A percentile compares a stretch with the other conserved stretches of the same genome.
phyloP scores from a whole-genome alignment of 2,329 filamentous ascomycete genomes.

The Onygena corvina region DNA sequence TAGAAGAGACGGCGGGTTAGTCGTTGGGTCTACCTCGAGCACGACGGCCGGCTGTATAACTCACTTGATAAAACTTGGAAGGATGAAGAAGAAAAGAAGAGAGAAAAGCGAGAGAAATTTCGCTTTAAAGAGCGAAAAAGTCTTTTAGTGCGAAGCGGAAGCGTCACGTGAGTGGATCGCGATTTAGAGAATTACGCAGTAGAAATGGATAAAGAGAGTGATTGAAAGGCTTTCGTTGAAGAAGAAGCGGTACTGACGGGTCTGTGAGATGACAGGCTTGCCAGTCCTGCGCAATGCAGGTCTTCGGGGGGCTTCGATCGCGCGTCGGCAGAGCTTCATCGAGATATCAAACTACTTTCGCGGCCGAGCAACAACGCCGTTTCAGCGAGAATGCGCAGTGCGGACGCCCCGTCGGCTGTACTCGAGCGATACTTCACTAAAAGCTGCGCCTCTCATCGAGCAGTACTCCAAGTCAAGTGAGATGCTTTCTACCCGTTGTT shows the following conservation, averaged over 20 bases:
- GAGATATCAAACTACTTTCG: slow-evolving; percentile 30
- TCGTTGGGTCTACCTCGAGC: slow-evolving; percentile 22
- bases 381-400: slow-evolving; percentile 7
- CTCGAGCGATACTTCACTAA: slow-evolving; percentile 10
- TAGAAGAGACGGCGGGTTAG: slow-evolving; percentile 33
- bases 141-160: background rate
- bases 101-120: slow-evolving; percentile 21
- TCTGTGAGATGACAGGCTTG: background rate
- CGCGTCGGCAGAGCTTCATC: slow-evolving; percentile 26
- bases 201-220: background rate
- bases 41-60: slow-evolving; percentile 30
- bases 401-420: slow-evolving; percentile 7
- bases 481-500: slow-evolving; percentile 16
- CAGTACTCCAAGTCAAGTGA: slow-evolving; percentile 25
- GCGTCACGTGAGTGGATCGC: background rate
- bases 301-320: slow-evolving; percentile 14
- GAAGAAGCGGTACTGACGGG: background rate
- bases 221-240: slow-evolving; percentile 16
- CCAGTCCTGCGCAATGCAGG: background rate
- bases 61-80: slow-evolving; percentile 99
- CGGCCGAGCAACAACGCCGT: slow-evolving; percentile 12
- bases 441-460: background rate
- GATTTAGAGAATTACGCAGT: background rate
- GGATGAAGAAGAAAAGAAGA: slow-evolving; percentile 61
- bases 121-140: background rate